These are phyloP conservation scores for Starmerella bacillaris DNA, from an alignment of 805 yeast species.

Conservation along the genomic window DNA sequence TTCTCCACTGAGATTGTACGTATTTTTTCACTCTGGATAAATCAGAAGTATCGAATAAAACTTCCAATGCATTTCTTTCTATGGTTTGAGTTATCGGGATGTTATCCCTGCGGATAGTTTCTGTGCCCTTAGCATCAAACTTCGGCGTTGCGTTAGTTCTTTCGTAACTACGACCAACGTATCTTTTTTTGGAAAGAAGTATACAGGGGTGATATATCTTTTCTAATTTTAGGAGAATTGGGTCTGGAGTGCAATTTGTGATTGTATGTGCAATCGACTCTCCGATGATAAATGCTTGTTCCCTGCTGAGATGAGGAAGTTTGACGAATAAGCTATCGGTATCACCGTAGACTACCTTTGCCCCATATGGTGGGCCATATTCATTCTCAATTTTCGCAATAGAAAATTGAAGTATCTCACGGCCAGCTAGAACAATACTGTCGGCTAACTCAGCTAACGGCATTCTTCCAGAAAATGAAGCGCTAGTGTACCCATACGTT, in stretches of 20 bases:
- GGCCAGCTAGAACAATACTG: constrained; percentile 76
- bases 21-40: constrained; percentile 51
- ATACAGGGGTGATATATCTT: constrained; percentile 83
- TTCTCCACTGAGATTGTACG: constrained; percentile 45
- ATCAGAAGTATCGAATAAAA: constrained; percentile 55
- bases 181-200: constrained; percentile 68
- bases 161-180: constrained; percentile 75
- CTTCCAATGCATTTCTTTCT: constrained; percentile 48
- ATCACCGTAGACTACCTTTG: constrained; percentile 90
- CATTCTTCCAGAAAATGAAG: constrained; percentile 92
- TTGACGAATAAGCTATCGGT: constrained; percentile 87
- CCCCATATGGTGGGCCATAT: constrained; percentile 45
- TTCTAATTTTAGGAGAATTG: constrained; percentile 71
- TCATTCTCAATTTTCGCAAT: constrained; percentile 46
- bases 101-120: constrained; percentile 87
- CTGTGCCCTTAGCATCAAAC: constrained; percentile 94
- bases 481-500: constrained; percentile 89
- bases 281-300: constrained; percentile 66
- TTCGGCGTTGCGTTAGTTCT: constrained; percentile 31
- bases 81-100: constrained; percentile 80
- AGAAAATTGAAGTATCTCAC: constrained; percentile 64
- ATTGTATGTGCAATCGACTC: constrained; percentile 45
- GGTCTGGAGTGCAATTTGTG: constrained; percentile 55
- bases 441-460: constrained; percentile 93
- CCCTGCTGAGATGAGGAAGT: constrained; percentile 61